A percentile compares a stretch with the other conserved stretches of the same genome.
phyloP scores from a whole-genome alignment of 495 filamentous ascomycete species.

The Daldinia concentrica region DNA sequence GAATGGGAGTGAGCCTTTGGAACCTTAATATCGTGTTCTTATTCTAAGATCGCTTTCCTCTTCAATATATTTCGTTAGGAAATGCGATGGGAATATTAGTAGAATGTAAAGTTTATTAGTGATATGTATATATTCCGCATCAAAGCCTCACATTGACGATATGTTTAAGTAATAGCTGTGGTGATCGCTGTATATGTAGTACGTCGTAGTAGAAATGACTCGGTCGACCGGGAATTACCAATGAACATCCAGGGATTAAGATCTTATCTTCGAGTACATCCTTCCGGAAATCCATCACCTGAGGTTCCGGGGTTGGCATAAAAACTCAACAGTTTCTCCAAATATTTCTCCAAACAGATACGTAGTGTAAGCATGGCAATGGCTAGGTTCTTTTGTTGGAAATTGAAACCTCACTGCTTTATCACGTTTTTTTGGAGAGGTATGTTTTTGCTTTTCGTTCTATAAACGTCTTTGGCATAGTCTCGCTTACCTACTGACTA shows the following conservation, averaged over 20 bases:
- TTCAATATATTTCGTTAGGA: neutral
- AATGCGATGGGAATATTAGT: neutral
- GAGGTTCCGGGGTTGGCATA: neutral
- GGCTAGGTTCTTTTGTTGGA: neutral
- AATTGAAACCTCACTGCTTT: neutral
- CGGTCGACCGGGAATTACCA: constrained; percentile 9
- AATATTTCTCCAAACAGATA: neutral
- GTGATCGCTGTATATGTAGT: neutral
- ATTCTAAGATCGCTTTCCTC: neutral
- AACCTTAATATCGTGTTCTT: neutral
- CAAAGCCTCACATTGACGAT: neutral
- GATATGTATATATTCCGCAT: neutral
- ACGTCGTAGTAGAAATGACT: constrained; percentile 2
- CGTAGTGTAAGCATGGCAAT: neutral
- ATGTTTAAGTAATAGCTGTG: neutral
- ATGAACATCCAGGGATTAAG: neutral
- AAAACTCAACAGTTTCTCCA: neutral
- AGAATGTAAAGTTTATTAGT: neutral
- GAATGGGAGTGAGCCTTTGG: neutral
- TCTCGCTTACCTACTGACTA: neutral
- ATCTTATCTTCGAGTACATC: constrained; percentile 9
- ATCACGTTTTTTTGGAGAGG: neutral
- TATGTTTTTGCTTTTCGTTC: neutral
- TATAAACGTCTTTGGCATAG: neutral
- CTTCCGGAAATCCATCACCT: neutral